Evolutionary conservation across 129 eudicot genomes (phyloP), one percentile per base, ranked within the genome.

Genomic region (Saposhnikovia divaricata): DNA sequence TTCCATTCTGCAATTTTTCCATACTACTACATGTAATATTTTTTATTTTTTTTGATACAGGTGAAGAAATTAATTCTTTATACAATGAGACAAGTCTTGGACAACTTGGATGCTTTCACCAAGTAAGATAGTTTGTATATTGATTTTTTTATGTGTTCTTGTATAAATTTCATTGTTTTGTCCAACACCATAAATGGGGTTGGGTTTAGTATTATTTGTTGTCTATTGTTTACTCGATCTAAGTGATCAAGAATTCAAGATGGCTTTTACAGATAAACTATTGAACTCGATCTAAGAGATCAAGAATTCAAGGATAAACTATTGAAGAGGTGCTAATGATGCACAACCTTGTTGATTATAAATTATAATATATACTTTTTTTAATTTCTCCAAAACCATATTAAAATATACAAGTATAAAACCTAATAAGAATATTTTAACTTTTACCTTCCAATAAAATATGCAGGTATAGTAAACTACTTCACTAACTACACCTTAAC

Each of bases 1-100:
- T 34, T 34, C 37, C 37, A 34, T 34, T 1, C 37, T 1, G 2
- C 37, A 0, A 34, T 34, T 34, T 34, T 34, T 34, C 2, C 37
- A 34, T 34, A 34, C 37, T 0, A 1, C 37, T 34, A 34, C 37
- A 34, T 34, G 2, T 34, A 1, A 9, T 43, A 21, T n/a, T 72
- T n/a, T 72, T 72, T 43, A 15, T 66, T 43, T 18, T 79, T 4
- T 14, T 31, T 74, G 45, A 38, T 18, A 28, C 69, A 80, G 83
- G 83, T 80, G 38, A 80, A 48, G 73, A 80, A 80, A 53, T 70
- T 80, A 40, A 37, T 43, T 39, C 66, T 80, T 38, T 8, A 72
- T 73, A 78, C 78, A 16, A 63, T 80, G 69, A 38, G 48, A 48
- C 37, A 55, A 72, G 78, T 77, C 19, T 28, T 80, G 38, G 72